Evolutionary conservation across 257 asterid species (phyloP), one percentile per base, ranked within the genome.

Genomic region (Solanum corneliomulleri): DNA sequence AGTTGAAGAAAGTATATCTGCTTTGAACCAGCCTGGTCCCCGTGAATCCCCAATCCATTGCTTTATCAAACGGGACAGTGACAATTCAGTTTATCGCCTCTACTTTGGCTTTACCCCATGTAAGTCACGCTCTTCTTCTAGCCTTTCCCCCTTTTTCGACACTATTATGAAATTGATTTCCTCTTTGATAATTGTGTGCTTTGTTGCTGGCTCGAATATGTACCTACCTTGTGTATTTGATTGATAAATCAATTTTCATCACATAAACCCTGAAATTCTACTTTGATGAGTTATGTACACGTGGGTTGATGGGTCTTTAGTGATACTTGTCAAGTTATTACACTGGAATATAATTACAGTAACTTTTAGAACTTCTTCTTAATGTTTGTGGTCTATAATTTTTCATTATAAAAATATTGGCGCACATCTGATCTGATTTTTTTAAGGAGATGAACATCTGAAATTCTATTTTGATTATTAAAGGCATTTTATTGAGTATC

Each of bases 1-100:
- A 84, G 62, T n/a, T n/a, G 35, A 84, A 23, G 25, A n/a, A 60
- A 42, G 49, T 62, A 12, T 68, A 64, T 83, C 15, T 84, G 42
- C 35, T 84, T 23, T 84, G 86, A 23, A 83, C 47, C 87, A 94
- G 98, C 95, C 95, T 81, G 98, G 96, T 44, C 95, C 97, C 11
- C 94, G 94, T 58, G 97, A 94, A 89, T 75, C 91, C 87, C 96
- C 96, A 23, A 92, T 95, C 84, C 96, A 93, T 82, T 95, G 97
- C 89, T 94, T 88, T 92, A 95, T 95, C 89, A 94, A 93, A 91
- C 91, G 98, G 92, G 95, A 93, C 89, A 88, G 95, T 88, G 87
- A 92, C 64, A 95, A 91, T 72, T 93, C 94, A 11, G 91, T 94
- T n/a, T 94, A 88, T 90, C 90, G 91, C 71, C 89, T 95, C 74